phyloP scores from a whole-genome alignment of 352 stramenopile species.

The Globisporangium canariense region DNA sequence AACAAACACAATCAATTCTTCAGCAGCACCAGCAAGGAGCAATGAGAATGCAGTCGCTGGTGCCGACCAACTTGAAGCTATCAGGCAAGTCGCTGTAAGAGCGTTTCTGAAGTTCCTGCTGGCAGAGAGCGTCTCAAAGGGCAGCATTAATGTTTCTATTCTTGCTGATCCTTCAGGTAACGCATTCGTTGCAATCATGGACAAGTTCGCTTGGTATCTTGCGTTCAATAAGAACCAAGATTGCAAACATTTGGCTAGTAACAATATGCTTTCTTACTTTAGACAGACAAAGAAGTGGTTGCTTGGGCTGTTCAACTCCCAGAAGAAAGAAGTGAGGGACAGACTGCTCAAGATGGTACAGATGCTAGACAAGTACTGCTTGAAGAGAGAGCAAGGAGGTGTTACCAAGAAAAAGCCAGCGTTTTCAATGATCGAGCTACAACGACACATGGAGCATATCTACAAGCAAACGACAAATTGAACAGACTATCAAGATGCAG shows the following conservation, averaged over 20 bases:
- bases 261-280: not conserved
- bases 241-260: not conserved
- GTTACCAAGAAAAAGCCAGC: not conserved
- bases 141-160: not conserved
- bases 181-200: not conserved
- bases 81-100: not conserved
- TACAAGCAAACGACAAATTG: not conserved
- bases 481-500: conserved; percentile 24
- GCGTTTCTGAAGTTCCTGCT: not conserved
- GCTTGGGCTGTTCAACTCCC: not conserved
- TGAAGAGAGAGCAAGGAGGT: not conserved
- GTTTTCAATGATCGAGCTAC: not conserved
- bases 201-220: not conserved
- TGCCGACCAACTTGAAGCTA: not conserved
- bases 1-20: too few relatives aligned
- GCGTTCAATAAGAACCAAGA: not conserved
- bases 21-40: not conserved
- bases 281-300: not conserved
- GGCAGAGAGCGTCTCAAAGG: not conserved
- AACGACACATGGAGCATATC: not conserved
- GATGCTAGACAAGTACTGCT: not conserved
- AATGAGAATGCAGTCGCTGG: not conserved
- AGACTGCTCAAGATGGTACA: not conserved
- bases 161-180: conserved; percentile 2
- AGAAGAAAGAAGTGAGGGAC: not conserved